These are phyloP conservation scores for Sporothrix pseudoabietina DNA, from an alignment of 2,329 filamentous ascomycete genomes.

Conservation along the genomic window DNA sequence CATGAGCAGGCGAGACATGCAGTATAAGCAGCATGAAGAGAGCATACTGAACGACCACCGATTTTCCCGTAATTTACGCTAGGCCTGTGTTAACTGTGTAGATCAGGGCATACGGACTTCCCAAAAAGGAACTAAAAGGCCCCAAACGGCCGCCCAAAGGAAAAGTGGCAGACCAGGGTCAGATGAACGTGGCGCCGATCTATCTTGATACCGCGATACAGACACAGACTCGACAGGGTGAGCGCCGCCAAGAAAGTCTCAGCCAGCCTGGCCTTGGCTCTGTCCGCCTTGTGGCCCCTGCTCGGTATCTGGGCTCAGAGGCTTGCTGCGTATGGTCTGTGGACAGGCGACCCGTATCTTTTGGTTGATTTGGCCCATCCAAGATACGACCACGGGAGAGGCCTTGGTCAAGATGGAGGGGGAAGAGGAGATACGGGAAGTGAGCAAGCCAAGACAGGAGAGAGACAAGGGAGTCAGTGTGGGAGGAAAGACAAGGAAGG, in stretches of 20 bases:
- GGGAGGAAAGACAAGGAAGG: background rate
- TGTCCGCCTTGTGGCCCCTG: slow-evolving; percentile 18
- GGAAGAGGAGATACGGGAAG: background rate
- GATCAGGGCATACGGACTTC: background rate
- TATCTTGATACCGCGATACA: slow-evolving; percentile 23
- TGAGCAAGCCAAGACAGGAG: background rate
- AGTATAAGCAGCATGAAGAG: background rate
- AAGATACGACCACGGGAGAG: background rate
- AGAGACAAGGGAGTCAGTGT: background rate
- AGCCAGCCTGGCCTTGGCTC: background rate
- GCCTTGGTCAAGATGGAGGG: background rate
- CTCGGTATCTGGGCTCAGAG: background rate
- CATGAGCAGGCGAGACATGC: background rate
- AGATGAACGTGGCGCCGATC: slow-evolving; percentile 26
- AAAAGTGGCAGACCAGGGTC: background rate
- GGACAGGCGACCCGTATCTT: background rate
- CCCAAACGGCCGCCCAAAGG: background rate
- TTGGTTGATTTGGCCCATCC: background rate
- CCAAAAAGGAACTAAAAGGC: background rate
- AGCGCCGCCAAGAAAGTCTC: background rate
- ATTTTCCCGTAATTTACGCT: background rate
- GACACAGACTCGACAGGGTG: background rate
- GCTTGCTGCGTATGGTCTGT: background rate
- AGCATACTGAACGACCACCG: background rate
- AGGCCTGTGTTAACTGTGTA: background rate